Evolutionary conservation across 2,329 filamentous ascomycete species (phyloP).

Genomic region (Cordyceps militaris): DNA sequence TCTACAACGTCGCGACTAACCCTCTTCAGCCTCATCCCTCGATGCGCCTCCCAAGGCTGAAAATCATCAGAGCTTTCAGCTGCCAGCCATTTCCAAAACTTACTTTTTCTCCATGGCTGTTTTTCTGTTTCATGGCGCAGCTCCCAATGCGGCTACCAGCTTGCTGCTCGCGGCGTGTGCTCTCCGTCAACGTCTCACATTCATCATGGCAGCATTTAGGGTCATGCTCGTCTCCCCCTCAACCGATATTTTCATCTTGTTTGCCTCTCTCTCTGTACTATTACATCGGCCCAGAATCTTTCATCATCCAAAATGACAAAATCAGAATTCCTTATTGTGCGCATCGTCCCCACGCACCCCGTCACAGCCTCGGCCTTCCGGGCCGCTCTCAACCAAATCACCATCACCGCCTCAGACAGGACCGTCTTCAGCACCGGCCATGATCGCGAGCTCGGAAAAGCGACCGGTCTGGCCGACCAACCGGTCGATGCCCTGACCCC

Average conservation of each 20-base stretch:
- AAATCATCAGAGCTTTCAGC: not conserved
- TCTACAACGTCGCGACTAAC: not conserved
- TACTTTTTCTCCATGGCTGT: not conserved
- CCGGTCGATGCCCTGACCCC: not conserved
- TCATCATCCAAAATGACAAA: not conserved
- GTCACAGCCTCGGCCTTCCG: not conserved
- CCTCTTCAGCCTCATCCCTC: not conserved
- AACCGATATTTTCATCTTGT: too few relatives aligned
- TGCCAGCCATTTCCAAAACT: not conserved
- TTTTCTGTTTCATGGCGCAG: not conserved
- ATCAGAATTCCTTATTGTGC: conserved; percentile 8
- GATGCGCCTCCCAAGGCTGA: not conserved
- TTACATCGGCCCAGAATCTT: not conserved
- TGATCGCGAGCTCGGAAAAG: conserved; percentile 1
- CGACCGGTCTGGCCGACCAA: conserved; percentile 3
- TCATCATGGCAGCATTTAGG: not conserved
- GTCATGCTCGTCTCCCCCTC: not conserved
- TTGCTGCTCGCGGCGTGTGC: not conserved
- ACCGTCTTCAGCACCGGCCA: not conserved
- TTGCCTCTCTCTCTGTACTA: not conserved
- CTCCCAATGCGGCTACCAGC: not conserved
- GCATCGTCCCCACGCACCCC: conserved; percentile 9
- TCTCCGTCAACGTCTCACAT: not conserved
- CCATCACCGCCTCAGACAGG: conserved; percentile 4
- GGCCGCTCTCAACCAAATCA: conserved; percentile 2